Percentiles rank a stretch among this genome's conserved stretches.
Evolutionary conservation across 805 yeast genomes (phyloP).

Genomic region (Saturnispora kantuleensis): DNA sequence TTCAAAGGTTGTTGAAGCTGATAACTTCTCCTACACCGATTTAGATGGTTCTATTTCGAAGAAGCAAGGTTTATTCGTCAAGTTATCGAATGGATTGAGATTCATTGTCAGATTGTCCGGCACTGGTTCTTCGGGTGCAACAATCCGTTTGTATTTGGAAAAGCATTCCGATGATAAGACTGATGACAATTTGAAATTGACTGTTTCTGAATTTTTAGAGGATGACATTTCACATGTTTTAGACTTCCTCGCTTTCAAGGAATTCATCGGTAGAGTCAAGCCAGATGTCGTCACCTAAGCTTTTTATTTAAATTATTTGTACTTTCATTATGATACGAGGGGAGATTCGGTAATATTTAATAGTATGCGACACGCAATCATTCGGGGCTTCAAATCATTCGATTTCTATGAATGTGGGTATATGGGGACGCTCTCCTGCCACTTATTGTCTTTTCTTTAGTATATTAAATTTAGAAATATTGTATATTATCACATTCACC

Average conservation of each 20-base stretch:
- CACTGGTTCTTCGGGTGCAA: constrained; percentile 96
- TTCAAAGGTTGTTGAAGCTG: constrained; percentile 62
- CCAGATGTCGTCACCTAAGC: constrained; percentile 80
- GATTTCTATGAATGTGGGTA: too few species aligned
- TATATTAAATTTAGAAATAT: neutral
- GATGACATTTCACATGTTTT: constrained; percentile 55
- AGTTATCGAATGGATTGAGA: constrained; percentile 72
- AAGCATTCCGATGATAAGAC: constrained; percentile 57
- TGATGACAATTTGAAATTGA: constrained; percentile 31
- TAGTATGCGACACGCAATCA: too few species aligned
- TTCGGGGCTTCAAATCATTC: too few species aligned
- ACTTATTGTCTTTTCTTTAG: neutral
- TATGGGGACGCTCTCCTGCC: neutral
- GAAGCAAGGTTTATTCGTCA: constrained; percentile 84
- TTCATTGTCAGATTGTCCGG: constrained; percentile 89
- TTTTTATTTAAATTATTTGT: neutral
- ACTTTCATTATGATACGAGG: neutral
- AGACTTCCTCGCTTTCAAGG: constrained; percentile 58
- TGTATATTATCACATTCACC: neutral
- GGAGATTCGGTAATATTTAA: neutral
- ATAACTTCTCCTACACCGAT: constrained; percentile 87
- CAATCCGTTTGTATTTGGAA: constrained; percentile 86
- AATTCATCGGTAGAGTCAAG: constrained; percentile 66
- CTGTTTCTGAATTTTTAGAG: constrained; percentile 61
- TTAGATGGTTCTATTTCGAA: constrained; percentile 83